Conservation (phyloP, 1,139 yeast genomes). For the Geotrichum histeridarum region DNA sequence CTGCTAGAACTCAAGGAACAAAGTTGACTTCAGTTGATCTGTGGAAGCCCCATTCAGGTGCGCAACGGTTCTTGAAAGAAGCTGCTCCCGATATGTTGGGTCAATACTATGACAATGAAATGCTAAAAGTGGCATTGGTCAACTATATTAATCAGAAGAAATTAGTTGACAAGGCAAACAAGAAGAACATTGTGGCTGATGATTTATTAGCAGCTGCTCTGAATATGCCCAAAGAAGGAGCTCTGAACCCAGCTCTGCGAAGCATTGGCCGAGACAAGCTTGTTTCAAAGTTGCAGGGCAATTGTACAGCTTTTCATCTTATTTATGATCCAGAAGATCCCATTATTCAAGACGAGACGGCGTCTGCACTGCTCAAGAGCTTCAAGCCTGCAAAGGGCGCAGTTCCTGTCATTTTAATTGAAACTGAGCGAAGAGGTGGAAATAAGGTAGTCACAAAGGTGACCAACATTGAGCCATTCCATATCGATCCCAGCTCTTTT, state of each 20-base stretch:
- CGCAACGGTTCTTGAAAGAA: slow-evolving; percentile 44
- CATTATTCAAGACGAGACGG: slow-evolving; percentile 26
- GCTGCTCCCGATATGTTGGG: slow-evolving; percentile 37
- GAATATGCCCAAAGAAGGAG: slow-evolving; percentile 23
- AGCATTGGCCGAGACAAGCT: slow-evolving; percentile 48
- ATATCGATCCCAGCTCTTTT: slow-evolving; percentile 57
- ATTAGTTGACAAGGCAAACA: slow-evolving; percentile 48
- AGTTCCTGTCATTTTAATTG: slow-evolving; percentile 60
- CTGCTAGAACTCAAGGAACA: slow-evolving; percentile 2
- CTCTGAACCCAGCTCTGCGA: slow-evolving; percentile 10
- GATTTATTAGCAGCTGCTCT: slow-evolving; percentile 39
- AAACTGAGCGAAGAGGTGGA: slow-evolving; percentile 76
- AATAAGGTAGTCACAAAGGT: slow-evolving; percentile 74
- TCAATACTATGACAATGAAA: slow-evolving; percentile 48
- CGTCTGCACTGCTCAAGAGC: slow-evolving; percentile 32
- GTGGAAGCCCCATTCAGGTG: slow-evolving; percentile 30
- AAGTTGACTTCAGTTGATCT: slow-evolving; percentile 27
- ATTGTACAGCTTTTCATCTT: slow-evolving; percentile 55
- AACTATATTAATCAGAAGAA: slow-evolving; percentile 51
- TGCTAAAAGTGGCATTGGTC: slow-evolving; percentile 50
- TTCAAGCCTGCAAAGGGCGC: slow-evolving; percentile 49
- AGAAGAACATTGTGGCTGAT: slow-evolving; percentile 52
- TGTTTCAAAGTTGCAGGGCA: slow-evolving; percentile 45
- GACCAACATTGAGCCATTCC: slow-evolving; percentile 62
- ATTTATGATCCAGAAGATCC: slow-evolving; percentile 47